phyloP scores from a whole-genome alignment of 495 filamentous ascomycete species.

The Penicillium alfredii region DNA sequence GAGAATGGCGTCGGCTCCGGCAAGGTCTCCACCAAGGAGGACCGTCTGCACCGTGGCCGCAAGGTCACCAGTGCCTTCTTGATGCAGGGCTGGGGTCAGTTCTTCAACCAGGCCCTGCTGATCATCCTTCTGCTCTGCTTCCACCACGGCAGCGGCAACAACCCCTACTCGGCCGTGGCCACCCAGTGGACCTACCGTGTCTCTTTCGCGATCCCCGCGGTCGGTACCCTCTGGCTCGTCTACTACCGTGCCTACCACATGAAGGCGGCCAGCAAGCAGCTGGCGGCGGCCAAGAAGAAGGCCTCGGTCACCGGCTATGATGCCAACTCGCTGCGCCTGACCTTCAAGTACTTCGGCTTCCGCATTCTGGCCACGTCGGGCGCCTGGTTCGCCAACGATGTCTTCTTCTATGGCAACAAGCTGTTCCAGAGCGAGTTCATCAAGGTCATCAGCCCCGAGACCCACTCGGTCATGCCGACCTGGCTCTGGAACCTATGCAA shows the following conservation, averaged over 20 bases:
- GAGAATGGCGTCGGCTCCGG: constrained; percentile 82
- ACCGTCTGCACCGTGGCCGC: constrained; percentile 86
- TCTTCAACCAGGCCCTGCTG: constrained; percentile 80
- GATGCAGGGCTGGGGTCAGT: constrained; percentile 97
- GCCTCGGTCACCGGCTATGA: constrained; percentile 82
- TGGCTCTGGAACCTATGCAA: constrained; percentile 93
- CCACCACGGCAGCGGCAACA: constrained; percentile 64
- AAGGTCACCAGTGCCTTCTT: constrained; percentile 89
- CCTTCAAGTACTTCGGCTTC: constrained; percentile 71
- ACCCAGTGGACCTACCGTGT: constrained; percentile 82
- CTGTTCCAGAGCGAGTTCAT: constrained; percentile 90
- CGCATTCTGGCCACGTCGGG: constrained; percentile 80
- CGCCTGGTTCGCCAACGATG: constrained; percentile 85
- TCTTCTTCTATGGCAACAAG: constrained; percentile 98
- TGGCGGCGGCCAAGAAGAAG: constrained; percentile 75
- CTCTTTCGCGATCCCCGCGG: constrained; percentile 76
- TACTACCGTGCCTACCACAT: constrained; percentile 91
- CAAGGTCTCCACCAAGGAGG: constrained; percentile 78
- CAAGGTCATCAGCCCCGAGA: constrained; percentile 55
- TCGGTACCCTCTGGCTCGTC: constrained; percentile 85
- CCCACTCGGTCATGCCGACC: constrained; percentile 63
- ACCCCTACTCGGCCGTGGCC: constrained; percentile 63
- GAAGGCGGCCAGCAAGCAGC: constrained; percentile 66
- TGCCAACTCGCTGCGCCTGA: constrained; percentile 65
- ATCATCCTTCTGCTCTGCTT: constrained; percentile 77